phyloP scores from a whole-genome alignment of 441 rosid species.

The Erodium trifolium region DNA sequence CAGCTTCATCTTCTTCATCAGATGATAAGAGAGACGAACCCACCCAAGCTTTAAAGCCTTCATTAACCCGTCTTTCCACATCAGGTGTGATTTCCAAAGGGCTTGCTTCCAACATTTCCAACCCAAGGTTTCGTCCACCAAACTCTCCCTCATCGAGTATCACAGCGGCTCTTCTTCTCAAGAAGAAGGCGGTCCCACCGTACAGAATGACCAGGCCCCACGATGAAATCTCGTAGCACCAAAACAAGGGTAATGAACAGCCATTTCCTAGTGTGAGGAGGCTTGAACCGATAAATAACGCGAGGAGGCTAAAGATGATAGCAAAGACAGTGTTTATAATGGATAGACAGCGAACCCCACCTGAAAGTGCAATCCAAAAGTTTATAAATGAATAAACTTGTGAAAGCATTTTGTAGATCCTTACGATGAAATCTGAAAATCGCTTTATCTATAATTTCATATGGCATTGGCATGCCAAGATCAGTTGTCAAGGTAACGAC shows the following conservation, averaged over 20 bases:
- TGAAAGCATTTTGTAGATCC: too few species aligned
- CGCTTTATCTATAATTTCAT: background rate
- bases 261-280: constrained; percentile 77
- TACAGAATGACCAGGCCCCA: constrained; percentile 73
- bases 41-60: constrained; percentile 84
- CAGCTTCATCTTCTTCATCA: constrained; percentile 77
- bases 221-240: constrained; percentile 82
- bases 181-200: constrained; percentile 56
- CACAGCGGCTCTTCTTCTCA: constrained; percentile 61
- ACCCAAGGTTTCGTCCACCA: constrained; percentile 47
- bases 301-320: constrained; percentile 61
- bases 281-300: constrained; percentile 77
- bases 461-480: background rate
- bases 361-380: constrained; percentile 23
- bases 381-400: too few species aligned
- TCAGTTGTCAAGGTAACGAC: background rate
- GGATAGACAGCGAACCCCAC: constrained; percentile 80
- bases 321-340: constrained; percentile 63
- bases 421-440: too few species aligned
- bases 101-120: constrained; percentile 80
- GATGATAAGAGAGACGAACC: constrained; percentile 76
- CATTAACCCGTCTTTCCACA: constrained; percentile 64
- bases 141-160: constrained; percentile 61
- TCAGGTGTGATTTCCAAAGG: constrained; percentile 64
- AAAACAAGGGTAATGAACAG: constrained; percentile 73